Evolutionary conservation across 345 rosid genomes (phyloP), one percentile per base, ranked within the genome.

Genomic region (Reutealis trisperma): DNA sequence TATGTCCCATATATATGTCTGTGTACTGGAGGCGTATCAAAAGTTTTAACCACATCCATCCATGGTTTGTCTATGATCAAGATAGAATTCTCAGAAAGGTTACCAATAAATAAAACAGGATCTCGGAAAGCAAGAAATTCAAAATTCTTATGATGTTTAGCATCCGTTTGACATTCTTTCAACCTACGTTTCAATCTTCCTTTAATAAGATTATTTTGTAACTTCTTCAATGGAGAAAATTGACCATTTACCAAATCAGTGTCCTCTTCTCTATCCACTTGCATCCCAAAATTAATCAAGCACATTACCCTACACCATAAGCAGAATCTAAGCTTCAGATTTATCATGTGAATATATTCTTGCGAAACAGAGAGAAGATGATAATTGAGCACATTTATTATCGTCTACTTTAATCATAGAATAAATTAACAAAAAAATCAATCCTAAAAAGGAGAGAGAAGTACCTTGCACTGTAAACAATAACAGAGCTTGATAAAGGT

Each of bases 51-150:
- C 79, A 95, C 98, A 70, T 92, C 93, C 83, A 87, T 80, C 99
- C 99, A 95, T 3, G 99, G 94, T 84, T 89, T 93, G 87, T 95
- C 98, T 52, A 95, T 60, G 79, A 93, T 88, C 90, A 95, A 75
- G 78, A 95, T 34, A 59, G 96, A 86, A 67, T 85, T 87, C 84
- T 87, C 89, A 2, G 94, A 88, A 80, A 93, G 96, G 78, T 90
- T 91, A 34, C 98, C 93, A 22, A 93, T 80, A 78, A 93, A 95
- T 64, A 95, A 85, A 76, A 95, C 97, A 8, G 99, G 98, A 78
- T 95, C 93, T 72, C 90, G 87, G 83, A 92, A 93, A 10, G 90
- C 91, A 76, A 82, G 76, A 76, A 95, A 79, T 66, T 95, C 98
- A 72, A 93, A 95, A 79, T 89, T 95, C 85, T 84, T 93, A 75